A percentile compares a stretch with the other conserved stretches of the same genome.
phyloP scores from a whole-genome alignment of 2,329 filamentous ascomycete species.

The Fusarium concolor region DNA sequence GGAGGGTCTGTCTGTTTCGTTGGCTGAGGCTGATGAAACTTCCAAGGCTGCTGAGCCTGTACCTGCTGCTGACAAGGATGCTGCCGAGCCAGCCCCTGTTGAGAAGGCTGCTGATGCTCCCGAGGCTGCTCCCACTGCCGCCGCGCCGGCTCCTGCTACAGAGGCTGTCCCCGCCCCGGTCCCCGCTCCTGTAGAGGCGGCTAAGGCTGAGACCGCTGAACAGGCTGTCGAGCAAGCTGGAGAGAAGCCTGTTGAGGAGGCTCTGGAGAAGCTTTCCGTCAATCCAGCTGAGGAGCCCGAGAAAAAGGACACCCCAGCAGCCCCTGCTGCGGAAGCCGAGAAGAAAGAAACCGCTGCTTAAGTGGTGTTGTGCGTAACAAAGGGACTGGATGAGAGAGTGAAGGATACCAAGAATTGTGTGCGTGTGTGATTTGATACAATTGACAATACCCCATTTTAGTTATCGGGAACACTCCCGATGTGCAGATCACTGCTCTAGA shows the following conservation, averaged over 20 bases:
- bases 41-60: neutral
- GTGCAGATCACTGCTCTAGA: conserved; percentile 17
- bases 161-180: conserved; percentile 17
- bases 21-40: conserved; percentile 37
- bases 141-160: neutral
- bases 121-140: neutral
- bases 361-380: neutral
- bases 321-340: conserved; percentile 8
- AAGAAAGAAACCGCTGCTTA: conserved; percentile 25
- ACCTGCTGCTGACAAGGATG: neutral
- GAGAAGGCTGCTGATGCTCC: neutral
- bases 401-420: conserved; percentile 22
- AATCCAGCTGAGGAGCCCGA: conserved; percentile 16
- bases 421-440: conserved; percentile 24
- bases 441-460: conserved; percentile 33
- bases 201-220: conserved; percentile 34
- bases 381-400: neutral
- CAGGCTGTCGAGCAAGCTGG: conserved; percentile 25
- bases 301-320: conserved; percentile 12
- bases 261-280: conserved; percentile 31
- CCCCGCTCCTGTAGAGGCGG: conserved; percentile 29
- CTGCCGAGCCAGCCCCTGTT: neutral
- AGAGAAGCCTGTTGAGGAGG: conserved; percentile 38
- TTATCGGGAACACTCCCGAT: conserved; percentile 12
- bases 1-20: conserved; percentile 50